Conservation (phyloP, 176 grass and related monocot genomes). For the Aegilops bicornis region DNA sequence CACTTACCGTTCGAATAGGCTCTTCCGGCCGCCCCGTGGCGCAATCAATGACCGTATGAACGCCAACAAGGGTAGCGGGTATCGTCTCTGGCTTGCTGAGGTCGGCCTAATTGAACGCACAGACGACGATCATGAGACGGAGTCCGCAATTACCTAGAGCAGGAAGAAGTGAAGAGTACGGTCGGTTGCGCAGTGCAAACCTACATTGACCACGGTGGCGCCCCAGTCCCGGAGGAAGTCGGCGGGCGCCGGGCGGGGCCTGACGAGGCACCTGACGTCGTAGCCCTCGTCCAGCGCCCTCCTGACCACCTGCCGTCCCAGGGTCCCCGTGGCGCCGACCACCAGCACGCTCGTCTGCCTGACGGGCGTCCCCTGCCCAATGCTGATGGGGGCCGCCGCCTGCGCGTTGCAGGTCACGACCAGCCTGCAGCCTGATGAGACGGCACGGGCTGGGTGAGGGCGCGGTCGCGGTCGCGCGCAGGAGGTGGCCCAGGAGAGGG, state of each 20-base stretch:
- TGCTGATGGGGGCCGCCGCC: conserved; percentile 62
- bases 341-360: conserved; percentile 86
- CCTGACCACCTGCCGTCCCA: conserved; percentile 86
- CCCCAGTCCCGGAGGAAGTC: conserved; percentile 98
- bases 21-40: conserved; percentile 95
- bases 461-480: not conserved
- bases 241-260: conserved; percentile 86
- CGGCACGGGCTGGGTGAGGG: not conserved
- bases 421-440: conserved; percentile 48
- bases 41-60: conserved; percentile 92
- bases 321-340: conserved; percentile 89
- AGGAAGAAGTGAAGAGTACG: not conserved
- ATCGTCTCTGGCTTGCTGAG: conserved; percentile 95
- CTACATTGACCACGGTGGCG: conserved; percentile 89
- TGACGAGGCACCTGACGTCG: conserved; percentile 95
- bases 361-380: conserved; percentile 90
- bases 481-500: conserved; percentile 32
- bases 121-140: not conserved
- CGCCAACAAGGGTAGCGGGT: conserved; percentile 90
- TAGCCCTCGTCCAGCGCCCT: conserved; percentile 96
- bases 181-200: not conserved
- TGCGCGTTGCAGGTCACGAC: conserved; percentile 68
- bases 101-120: conserved; percentile 61
- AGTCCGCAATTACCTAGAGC: not conserved
- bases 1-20: conserved; percentile 71